Base-by-base conservation (phyloP, 345 rosid genomes). In the Camelina hispida region DNA sequence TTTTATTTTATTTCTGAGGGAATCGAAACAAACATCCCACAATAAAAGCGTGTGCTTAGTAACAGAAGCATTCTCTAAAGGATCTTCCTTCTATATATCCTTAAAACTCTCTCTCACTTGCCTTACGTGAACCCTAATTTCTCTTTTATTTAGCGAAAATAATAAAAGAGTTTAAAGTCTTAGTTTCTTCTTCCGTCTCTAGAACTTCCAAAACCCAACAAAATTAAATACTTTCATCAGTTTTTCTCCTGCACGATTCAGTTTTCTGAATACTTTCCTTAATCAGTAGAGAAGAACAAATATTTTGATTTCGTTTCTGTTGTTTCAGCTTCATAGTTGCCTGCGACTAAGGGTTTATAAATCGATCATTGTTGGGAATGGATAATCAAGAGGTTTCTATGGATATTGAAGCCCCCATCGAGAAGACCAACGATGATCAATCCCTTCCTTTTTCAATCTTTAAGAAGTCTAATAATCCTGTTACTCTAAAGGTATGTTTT, bases 401-500 rank as follows among this genome's bases (percentile, higher is more conserved):
- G 9, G 83, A 80, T 58, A 8, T 76, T 16, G 85, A 82, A 71
- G 67, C 78, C n/a, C 75, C 71, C 66, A 68, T 74, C 63, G 79
- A 68, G 72, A 72, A 51, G 7, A 46, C 69, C 20, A 10, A 52
- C 57, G 65, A 72, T 44, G 46, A 70, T 63, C 75, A 7, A 50
- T 12, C 72, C 9, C 62, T 60, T 72, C 72, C 78, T 11, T 60
- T 78, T 23, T 44, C 84, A 23, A 30, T 80, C 20, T 83, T 85
- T 50, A 73, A 76, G 63, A 76, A 46, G 57, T 72, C 81, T 22
- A 81, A 81, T 78, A 62, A 10, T 54, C 83, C 86, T 12, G 46
- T 83, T 69, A 78, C 80, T n/a, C 80, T 85, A 64, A 83, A 80
- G 84, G 86, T 83, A 28, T 10, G 62, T 25, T 1, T 1, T 50